Conservation (phyloP, 768 basidiomycete species). For the Termitomyces sp. region DNA sequence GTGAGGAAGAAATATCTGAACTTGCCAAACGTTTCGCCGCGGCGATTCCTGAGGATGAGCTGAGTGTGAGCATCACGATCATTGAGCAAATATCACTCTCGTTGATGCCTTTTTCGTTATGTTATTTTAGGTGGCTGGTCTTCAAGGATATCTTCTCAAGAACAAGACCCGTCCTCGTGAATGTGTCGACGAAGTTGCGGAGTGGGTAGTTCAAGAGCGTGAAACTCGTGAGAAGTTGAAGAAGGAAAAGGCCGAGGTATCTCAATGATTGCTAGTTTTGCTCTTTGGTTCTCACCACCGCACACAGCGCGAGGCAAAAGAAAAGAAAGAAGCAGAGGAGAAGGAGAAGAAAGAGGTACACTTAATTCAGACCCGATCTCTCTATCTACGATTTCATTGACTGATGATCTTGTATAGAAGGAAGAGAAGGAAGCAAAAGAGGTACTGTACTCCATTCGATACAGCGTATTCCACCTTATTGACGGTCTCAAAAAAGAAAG, state of each 20-base stretch:
- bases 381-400: not conserved
- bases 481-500: slow-evolving; percentile 37
- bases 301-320: slow-evolving; percentile 69
- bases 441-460: slow-evolving; percentile 18
- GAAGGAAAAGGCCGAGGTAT: slow-evolving; percentile 65
- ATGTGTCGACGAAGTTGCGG: slow-evolving; percentile 73
- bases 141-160: slow-evolving; percentile 84
- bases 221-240: slow-evolving; percentile 81
- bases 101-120: not conserved
- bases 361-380: not conserved
- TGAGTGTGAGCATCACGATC: slow-evolving; percentile 52
- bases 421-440: slow-evolving; percentile 46
- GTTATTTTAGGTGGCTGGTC: slow-evolving; percentile 57
- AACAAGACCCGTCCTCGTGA: slow-evolving; percentile 88
- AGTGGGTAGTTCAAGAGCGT: slow-evolving; percentile 77
- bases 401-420: slow-evolving; percentile 10
- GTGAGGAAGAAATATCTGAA: slow-evolving; percentile 68
- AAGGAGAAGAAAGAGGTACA: slow-evolving; percentile 45
- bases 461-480: not conserved
- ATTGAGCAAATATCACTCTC: not conserved
- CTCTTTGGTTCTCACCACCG: slow-evolving; percentile 13
- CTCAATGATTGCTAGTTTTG: slow-evolving; percentile 2
- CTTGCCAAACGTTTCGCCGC: slow-evolving; percentile 81
- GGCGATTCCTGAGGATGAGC: slow-evolving; percentile 80
- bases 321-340: slow-evolving; percentile 73